These are phyloP conservation scores for Nidula microcarpa DNA, from an alignment of 768 basidiomycete genomes.

Conservation along the genomic window DNA sequence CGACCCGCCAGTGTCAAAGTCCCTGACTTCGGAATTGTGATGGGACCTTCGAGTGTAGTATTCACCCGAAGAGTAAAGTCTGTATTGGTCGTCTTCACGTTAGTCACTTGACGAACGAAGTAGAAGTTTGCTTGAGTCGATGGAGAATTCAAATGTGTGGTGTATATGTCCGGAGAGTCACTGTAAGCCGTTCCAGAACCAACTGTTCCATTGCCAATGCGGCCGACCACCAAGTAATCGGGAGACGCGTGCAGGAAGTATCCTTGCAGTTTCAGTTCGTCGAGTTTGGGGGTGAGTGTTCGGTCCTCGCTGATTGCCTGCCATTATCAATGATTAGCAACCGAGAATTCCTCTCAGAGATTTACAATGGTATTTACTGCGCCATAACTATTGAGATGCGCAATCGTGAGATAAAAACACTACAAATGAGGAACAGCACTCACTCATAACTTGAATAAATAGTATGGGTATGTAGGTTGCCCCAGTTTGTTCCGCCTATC, in stretches of 20 bases:
- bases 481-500: conserved; percentile 33
- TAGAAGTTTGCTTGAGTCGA: conserved; percentile 53
- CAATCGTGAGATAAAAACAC: neutral
- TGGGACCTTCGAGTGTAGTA: conserved; percentile 42
- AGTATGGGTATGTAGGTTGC: conserved; percentile 30
- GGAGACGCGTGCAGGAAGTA: conserved; percentile 65
- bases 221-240: conserved; percentile 61
- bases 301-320: conserved; percentile 55
- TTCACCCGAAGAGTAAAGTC: conserved; percentile 37
- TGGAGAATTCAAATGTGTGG: conserved; percentile 52
- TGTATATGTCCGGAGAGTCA: conserved; percentile 38
- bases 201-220: conserved; percentile 50
- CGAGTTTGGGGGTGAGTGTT: conserved; percentile 49
- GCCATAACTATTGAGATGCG: conserved; percentile 14
- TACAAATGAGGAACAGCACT: conserved; percentile 2
- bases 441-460: conserved; percentile 37
- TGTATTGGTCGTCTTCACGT: conserved; percentile 46
- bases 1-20: conserved; percentile 56
- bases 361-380: conserved; percentile 6
- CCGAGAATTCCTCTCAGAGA: too few relatives aligned
- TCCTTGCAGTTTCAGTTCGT: conserved; percentile 62
- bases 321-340: neutral
- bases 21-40: conserved; percentile 31
- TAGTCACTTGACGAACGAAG: conserved; percentile 48
- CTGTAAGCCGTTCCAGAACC: conserved; percentile 31